phyloP scores from a whole-genome alignment of 169 alveolate species.

The Theileria orientalis region DNA sequence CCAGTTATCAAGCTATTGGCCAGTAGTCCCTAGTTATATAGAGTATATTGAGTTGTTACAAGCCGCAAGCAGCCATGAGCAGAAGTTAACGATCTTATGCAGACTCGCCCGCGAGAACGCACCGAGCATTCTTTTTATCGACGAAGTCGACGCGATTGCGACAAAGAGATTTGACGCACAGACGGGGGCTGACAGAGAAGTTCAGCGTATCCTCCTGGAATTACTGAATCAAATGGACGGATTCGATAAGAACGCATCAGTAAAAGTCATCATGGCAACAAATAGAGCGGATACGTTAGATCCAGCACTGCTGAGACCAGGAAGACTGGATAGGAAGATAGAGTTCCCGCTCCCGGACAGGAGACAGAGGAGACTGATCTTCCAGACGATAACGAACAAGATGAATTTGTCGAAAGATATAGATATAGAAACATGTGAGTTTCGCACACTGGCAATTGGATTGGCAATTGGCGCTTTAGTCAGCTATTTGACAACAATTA shows the following conservation, averaged over 20 bases:
- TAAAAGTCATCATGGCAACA: slow-evolving; percentile 97
- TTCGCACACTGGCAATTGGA: background rate
- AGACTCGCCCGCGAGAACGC: slow-evolving; percentile 92
- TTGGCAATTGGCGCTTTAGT: no score
- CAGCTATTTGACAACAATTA: background rate
- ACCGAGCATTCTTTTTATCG: slow-evolving; percentile 97
- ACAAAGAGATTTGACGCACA: slow-evolving; percentile 95
- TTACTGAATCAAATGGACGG: slow-evolving; percentile 99
- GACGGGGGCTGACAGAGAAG: slow-evolving; percentile 98
- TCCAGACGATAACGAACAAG: slow-evolving; percentile 95
- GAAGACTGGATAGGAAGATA: slow-evolving; percentile 94
- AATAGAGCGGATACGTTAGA: slow-evolving; percentile 99
- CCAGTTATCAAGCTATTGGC: no score
- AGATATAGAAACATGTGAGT: slow-evolving; percentile 92
- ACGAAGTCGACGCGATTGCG: slow-evolving; percentile 98
- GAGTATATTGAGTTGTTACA: no score
- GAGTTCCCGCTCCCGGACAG: slow-evolving; percentile 99
- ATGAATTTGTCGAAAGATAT: slow-evolving; percentile 97
- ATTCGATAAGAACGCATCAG: slow-evolving; percentile 95
- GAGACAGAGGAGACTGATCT: slow-evolving; percentile 91
- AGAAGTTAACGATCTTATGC: background rate
- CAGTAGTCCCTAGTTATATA: no score
- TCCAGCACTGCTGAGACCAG: slow-evolving; percentile 98
- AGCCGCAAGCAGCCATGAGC: no score
- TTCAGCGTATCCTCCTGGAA: slow-evolving; percentile 95